phyloP scores from a whole-genome alignment of 495 filamentous ascomycete genomes.

The Lepidopterella palustris region DNA sequence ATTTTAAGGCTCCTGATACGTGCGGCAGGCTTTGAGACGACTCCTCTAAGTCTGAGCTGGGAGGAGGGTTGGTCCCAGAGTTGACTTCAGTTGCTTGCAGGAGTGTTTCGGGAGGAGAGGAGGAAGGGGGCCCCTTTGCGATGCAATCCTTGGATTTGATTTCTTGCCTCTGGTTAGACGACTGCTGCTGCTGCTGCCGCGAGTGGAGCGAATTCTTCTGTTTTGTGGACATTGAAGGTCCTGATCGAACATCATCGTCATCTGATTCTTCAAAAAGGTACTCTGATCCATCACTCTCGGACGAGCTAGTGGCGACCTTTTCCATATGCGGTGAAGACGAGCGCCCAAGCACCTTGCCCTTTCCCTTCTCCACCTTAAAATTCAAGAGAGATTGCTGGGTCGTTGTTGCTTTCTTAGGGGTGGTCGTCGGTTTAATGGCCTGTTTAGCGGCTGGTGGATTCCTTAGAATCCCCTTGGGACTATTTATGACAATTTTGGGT shows the following conservation, averaged over 20 bases:
- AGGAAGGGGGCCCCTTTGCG: too few relatives aligned
- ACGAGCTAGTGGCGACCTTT: not conserved
- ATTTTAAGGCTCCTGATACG: not conserved
- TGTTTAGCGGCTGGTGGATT: too few relatives aligned
- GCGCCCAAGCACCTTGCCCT: not conserved
- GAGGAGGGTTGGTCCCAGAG: not conserved
- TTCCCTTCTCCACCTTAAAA: not conserved
- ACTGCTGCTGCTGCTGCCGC: not conserved
- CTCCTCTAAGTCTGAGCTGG: not conserved
- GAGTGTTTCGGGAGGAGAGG: constrained; percentile 6
- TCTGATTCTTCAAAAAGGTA: not conserved
- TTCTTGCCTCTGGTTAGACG: not conserved
- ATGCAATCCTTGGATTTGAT: too few relatives aligned
- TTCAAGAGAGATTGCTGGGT: not conserved
- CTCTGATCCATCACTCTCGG: not conserved
- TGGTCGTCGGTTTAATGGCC: too few relatives aligned
- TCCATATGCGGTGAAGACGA: not conserved
- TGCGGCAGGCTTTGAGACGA: not conserved
- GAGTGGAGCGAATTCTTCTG: not conserved
- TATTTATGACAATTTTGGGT: not conserved
- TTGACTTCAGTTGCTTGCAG: not conserved
- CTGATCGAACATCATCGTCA: not conserved
- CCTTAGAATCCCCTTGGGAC: not conserved
- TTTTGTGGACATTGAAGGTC: not conserved
- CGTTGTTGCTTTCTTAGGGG: not conserved